A percentile compares a stretch with the other conserved stretches of the same genome.
phyloP scores from a whole-genome alignment of 306 rosid genomes.

The Citrullus mucosospermus region DNA sequence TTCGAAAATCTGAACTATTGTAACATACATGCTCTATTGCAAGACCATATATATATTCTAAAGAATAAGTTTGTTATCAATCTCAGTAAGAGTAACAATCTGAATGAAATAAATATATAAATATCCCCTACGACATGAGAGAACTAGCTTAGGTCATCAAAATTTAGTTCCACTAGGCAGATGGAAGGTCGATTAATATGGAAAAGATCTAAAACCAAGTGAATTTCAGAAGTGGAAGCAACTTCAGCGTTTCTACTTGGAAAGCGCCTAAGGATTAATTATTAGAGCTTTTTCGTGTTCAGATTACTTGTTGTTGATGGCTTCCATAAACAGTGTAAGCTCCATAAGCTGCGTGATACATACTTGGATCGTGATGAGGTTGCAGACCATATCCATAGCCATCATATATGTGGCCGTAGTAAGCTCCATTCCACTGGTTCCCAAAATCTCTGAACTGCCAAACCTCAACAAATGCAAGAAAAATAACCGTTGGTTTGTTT shows the following conservation, averaged over 20 bases:
- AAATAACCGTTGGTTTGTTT: slow-evolving; percentile 7
- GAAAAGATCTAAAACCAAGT: not conserved
- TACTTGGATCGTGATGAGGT: slow-evolving; percentile 68
- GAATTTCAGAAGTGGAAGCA: not conserved
- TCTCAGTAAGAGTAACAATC: not conserved
- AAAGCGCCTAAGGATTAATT: not conserved
- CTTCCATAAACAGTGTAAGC: slow-evolving; percentile 74
- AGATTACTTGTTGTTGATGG: slow-evolving; percentile 95
- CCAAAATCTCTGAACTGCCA: slow-evolving; percentile 68
- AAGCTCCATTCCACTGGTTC: slow-evolving; percentile 60
- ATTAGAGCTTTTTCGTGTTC: slow-evolving; percentile 2
- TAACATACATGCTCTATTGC: not conserved
- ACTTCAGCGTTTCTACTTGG: slow-evolving; percentile 1
- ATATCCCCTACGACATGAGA: not conserved
- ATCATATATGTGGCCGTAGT: slow-evolving; percentile 70
- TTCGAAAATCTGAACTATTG: not conserved
- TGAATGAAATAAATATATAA: slow-evolving; percentile 4
- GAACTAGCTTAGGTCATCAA: slow-evolving; percentile 7
- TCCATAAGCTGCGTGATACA: slow-evolving; percentile 69
- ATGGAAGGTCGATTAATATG: slow-evolving; percentile 1
- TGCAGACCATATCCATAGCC: slow-evolving; percentile 82
- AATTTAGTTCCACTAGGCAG: slow-evolving; percentile 7
- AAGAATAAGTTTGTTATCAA: not conserved
- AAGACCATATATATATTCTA: not conserved
- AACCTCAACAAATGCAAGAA: slow-evolving; percentile 9